A percentile compares a stretch with the other conserved stretches of the same genome.
Conservation (phyloP, 176 grass and related monocot species). For the Oryza coarctata region DNA sequence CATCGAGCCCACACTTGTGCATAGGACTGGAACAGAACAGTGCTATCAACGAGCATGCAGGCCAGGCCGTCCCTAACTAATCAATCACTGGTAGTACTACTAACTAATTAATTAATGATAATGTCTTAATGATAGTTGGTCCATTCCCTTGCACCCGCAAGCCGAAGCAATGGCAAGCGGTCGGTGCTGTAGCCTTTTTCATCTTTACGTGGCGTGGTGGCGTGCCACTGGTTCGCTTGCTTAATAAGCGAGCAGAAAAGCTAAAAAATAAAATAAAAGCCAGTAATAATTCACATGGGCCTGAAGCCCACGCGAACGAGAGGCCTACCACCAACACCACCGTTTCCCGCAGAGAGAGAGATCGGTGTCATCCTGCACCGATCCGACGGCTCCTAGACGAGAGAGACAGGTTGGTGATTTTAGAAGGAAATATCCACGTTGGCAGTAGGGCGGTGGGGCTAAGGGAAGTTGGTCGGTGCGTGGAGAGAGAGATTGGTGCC, state of each 20-base stretch:
- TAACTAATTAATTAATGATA: too few species aligned
- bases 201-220: neutral
- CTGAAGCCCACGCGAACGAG: neutral
- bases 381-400: neutral
- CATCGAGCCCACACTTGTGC: too few species aligned
- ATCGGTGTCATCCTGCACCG: neutral
- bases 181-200: neutral
- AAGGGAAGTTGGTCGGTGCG: slow-evolving; percentile 26
- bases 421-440: neutral
- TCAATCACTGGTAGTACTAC: too few species aligned
- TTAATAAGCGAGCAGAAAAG: slow-evolving; percentile 2
- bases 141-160: neutral
- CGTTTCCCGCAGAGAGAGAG: too few species aligned
- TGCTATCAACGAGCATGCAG: too few species aligned
- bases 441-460: neutral
- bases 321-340: neutral
- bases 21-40: too few species aligned
- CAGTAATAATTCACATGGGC: neutral
- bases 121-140: neutral
- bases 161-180: neutral
- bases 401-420: slow-evolving; percentile 24
- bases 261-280: neutral
- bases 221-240: neutral
- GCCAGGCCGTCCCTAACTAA: too few species aligned
- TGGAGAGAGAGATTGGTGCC: too few species aligned